Base-by-base conservation (phyloP, 2,329 filamentous ascomycete species). In the Fusarium udum region DNA sequence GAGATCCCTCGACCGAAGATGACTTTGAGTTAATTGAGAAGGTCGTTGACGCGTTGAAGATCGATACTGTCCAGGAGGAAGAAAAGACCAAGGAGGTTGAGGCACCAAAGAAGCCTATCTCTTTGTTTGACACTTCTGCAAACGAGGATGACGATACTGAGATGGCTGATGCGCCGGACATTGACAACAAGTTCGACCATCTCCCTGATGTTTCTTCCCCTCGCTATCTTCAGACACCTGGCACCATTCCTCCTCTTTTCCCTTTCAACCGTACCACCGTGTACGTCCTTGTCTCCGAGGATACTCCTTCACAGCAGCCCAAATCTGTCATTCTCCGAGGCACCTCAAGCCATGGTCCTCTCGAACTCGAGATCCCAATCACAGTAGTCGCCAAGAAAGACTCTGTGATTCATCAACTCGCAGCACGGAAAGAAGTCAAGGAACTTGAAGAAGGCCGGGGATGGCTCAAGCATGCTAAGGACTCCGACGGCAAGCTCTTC, bases 401-500 rank as follows among this genome's bases (percentile, higher is more conserved):
- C 6, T 81, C 88, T 58, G 92, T 87, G 0, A 88, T 94, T 46
- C 92, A 94, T 78, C 90, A 92, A 74, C 88, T 95, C 0, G 92
- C 92, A 2, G 91, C 91, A 1, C 89, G 89, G 61, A 93, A 91
- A 78, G 90, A 90, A 5, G 85, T 92, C 22, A 84, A 88, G 52
- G 92, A 94, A 71, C 86, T 95, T 0, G 92, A 95, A 79, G 88
- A 93, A 78, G 89, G 89, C 1, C 86, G 91, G 31, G 92, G 92
- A 18, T 94, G 92, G 91, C 81, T 92, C 40, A 81, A 80, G 51
- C 81, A 90, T 22, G 85, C 85, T 15, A 89, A 85, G 66, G 84
- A 86, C 22, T 69, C 78, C 0, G 79, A 81, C 6, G 85, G 85
- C 3, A 81, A 82, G 11, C 76, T 82, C 0, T 77, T 91, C 24